phyloP scores from a whole-genome alignment of 164 flowering plant genomes.

The Pachysandra terminalis region DNA sequence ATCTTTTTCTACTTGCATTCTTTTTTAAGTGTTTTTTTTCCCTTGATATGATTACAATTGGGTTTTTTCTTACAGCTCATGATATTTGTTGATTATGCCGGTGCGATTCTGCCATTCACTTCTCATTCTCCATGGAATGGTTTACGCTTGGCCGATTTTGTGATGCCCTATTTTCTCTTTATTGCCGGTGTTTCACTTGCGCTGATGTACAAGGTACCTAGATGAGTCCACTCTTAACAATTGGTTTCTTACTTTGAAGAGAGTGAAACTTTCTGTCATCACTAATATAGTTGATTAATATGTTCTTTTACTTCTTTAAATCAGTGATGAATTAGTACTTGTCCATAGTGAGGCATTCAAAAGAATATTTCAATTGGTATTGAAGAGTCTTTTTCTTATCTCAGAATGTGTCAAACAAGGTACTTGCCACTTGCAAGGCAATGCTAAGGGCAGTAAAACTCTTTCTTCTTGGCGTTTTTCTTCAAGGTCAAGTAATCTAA shows the following conservation, averaged over 20 bases:
- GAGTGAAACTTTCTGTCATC: background rate
- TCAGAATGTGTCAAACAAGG: slow-evolving; percentile 49
- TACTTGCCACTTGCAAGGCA: slow-evolving; percentile 52
- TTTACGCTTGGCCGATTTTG: slow-evolving; percentile 66
- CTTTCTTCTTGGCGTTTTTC: slow-evolving; percentile 59
- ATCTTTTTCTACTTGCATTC: background rate
- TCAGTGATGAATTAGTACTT: too few relatives aligned
- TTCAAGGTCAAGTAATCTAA: slow-evolving; percentile 51
- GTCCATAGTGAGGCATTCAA: too few relatives aligned
- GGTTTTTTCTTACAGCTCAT: slow-evolving; percentile 48
- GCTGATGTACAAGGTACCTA: slow-evolving; percentile 61
- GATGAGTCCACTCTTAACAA: background rate
- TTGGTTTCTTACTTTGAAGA: slow-evolving; percentile 2
- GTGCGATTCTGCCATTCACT: slow-evolving; percentile 45
- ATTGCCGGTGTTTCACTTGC: slow-evolving; percentile 63
- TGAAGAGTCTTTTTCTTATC: background rate
- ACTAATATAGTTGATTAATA: background rate
- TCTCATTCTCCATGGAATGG: slow-evolving; percentile 80
- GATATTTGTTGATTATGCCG: slow-evolving; percentile 67
- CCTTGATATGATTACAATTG: too few relatives aligned
- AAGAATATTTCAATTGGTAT: background rate
- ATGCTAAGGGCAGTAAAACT: slow-evolving; percentile 40
- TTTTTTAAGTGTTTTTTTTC: background rate
- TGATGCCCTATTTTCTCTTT: slow-evolving; percentile 81
- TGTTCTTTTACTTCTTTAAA: too few relatives aligned